Evolutionary conservation across 75 land plant genomes (phyloP).

Genomic region (Pseudotsuga menziesii): DNA sequence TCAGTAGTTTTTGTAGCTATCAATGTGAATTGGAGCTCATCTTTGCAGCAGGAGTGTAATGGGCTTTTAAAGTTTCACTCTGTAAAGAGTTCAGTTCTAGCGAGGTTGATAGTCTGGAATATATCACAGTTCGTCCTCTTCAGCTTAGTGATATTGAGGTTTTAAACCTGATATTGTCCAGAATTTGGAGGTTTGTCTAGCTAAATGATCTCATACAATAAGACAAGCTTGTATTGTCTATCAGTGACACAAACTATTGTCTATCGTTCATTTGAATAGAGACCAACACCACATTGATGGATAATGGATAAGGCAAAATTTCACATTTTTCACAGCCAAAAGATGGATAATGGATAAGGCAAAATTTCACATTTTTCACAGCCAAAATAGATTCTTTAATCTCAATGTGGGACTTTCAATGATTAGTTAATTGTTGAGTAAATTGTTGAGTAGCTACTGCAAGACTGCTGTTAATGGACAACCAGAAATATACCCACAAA

Average conservation of each 20-base stretch:
- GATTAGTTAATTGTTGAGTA: neutral
- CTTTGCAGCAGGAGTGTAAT: too few relatives aligned
- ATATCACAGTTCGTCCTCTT: too few relatives aligned
- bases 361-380: neutral
- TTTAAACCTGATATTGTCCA: too few relatives aligned
- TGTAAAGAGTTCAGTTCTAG: too few relatives aligned
- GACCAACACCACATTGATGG: neutral
- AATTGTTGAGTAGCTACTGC: neutral
- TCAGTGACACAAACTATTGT: neutral
- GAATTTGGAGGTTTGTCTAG: too few relatives aligned
- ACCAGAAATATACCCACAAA: neutral
- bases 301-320: too few relatives aligned
- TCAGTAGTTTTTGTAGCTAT: too few relatives aligned
- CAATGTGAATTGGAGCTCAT: too few relatives aligned
- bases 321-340: too few relatives aligned
- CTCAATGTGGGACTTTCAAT: neutral
- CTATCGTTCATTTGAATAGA: neutral
- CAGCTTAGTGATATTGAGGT: too few relatives aligned
- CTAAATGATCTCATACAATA: neutral
- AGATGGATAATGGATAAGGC: neutral
- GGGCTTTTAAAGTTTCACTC: too few relatives aligned
- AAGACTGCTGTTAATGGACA: neutral
- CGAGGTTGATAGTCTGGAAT: too few relatives aligned
- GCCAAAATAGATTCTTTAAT: neutral
- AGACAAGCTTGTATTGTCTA: neutral